phyloP scores from a whole-genome alignment of 441 rosid genomes.

The Erodium trifolium region DNA sequence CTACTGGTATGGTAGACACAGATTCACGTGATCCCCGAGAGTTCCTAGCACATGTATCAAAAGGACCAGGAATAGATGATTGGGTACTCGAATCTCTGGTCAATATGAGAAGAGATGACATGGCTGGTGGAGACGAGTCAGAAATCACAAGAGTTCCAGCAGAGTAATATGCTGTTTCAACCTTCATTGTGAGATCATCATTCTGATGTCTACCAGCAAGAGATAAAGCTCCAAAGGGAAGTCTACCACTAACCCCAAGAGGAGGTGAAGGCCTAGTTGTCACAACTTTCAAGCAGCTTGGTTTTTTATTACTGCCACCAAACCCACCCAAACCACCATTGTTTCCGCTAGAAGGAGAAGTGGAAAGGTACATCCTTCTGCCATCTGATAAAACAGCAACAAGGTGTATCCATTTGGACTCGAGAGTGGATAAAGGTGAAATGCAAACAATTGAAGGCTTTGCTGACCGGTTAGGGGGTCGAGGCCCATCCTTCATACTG shows the following conservation, averaged over 20 bases:
- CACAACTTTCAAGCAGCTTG: slow-evolving; percentile 86
- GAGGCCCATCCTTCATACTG: slow-evolving; percentile 53
- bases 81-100: slow-evolving; percentile 68
- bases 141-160: slow-evolving; percentile 88
- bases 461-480: slow-evolving; percentile 47
- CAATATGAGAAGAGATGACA: slow-evolving; percentile 80
- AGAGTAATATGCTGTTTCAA: slow-evolving; percentile 77
- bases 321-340: slow-evolving; percentile 59
- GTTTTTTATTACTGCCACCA: slow-evolving; percentile 41
- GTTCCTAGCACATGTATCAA: slow-evolving; percentile 59
- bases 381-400: slow-evolving; percentile 94
- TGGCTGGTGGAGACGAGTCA: slow-evolving; percentile 78
- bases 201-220: slow-evolving; percentile 63
- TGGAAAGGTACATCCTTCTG: slow-evolving; percentile 89
- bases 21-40: slow-evolving; percentile 77
- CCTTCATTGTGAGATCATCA: slow-evolving; percentile 76
- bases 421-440: slow-evolving; percentile 72
- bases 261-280: slow-evolving; percentile 94
- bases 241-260: slow-evolving; percentile 75
- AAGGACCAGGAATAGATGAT: slow-evolving; percentile 48
- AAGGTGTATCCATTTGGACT: slow-evolving; percentile 88
- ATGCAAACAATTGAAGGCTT: slow-evolving; percentile 80
- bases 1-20: slow-evolving; percentile 80
- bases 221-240: slow-evolving; percentile 73
- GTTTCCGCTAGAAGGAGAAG: slow-evolving; percentile 60